phyloP scores from a whole-genome alignment of 305 asterid genomes.

The Solanum chacoense region DNA sequence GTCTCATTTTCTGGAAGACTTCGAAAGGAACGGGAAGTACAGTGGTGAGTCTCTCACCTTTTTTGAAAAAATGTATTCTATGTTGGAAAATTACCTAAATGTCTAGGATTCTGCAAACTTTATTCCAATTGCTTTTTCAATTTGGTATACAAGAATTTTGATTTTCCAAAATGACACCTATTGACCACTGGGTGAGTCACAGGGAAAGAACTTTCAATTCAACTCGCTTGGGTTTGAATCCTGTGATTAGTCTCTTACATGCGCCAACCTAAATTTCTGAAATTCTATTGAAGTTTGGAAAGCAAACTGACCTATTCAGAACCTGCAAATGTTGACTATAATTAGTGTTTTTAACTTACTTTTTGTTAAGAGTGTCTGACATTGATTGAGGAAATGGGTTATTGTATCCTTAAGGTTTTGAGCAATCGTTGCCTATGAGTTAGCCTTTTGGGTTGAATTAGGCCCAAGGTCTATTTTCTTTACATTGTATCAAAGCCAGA shows the following conservation, averaged over 20 bases:
- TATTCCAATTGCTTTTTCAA: neutral
- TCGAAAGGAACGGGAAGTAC: slow-evolving; percentile 81
- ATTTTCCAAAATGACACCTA: neutral
- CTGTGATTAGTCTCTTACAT: neutral
- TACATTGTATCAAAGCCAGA: neutral
- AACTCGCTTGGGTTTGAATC: neutral
- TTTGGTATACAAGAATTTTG: neutral
- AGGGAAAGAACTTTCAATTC: neutral
- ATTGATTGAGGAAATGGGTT: neutral
- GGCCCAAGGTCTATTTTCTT: neutral
- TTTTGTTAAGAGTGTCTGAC: neutral
- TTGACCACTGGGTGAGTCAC: neutral
- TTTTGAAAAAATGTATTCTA: neutral
- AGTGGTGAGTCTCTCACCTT: slow-evolving; percentile 50
- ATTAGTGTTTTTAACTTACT: neutral
- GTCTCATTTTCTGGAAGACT: slow-evolving; percentile 97
- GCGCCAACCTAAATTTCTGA: neutral
- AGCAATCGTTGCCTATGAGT: neutral
- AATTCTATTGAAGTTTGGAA: neutral
- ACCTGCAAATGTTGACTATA: neutral
- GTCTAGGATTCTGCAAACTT: neutral
- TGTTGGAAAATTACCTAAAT: neutral
- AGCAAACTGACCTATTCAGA: neutral
- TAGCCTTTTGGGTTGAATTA: neutral
- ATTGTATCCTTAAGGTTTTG: neutral